A percentile compares a stretch with the other conserved stretches of the same genome.
phyloP scores from a whole-genome alignment of 768 basidiomycete genomes.

The Lentinula sp. region DNA sequence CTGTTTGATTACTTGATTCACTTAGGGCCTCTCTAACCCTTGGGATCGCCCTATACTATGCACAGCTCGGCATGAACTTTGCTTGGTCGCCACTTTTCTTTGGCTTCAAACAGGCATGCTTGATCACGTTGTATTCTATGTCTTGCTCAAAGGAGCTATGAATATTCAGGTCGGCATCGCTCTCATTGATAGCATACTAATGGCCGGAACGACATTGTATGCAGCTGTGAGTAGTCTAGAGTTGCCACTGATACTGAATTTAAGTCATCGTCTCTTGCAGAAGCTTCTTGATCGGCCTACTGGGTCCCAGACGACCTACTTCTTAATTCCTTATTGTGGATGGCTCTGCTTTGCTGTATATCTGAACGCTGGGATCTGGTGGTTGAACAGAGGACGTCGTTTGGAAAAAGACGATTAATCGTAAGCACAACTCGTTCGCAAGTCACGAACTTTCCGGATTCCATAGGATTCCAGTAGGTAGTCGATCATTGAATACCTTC shows the following conservation, averaged over 20 bases:
- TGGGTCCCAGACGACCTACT: conserved; percentile 41
- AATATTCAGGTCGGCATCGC: conserved; percentile 42
- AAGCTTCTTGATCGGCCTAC: conserved; percentile 44
- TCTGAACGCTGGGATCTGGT: conserved; percentile 62
- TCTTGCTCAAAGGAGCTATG: background rate
- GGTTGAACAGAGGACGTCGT: conserved; percentile 32
- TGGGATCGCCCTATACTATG: conserved; percentile 54
- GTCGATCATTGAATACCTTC: background rate
- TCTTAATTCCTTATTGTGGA: conserved; percentile 58
- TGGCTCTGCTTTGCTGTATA: conserved; percentile 66
- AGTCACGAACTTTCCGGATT: background rate
- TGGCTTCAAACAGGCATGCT: conserved; percentile 33
- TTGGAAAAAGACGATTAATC: background rate
- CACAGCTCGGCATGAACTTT: conserved; percentile 52
- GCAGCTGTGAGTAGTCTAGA: conserved; percentile 42
- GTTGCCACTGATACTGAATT: background rate
- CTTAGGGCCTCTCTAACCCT: conserved; percentile 33
- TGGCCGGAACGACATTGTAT: conserved; percentile 48
- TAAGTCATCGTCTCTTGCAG: conserved; percentile 17
- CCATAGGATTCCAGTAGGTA: background rate
- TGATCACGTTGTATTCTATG: background rate
- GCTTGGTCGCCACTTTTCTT: conserved; percentile 67
- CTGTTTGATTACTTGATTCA: background rate
- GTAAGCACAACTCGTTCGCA: background rate
- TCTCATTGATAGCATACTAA: conserved; percentile 43